A percentile compares a stretch with the other conserved stretches of the same genome.
These are phyloP conservation scores for Rosa chinensis DNA, from an alignment of 306 rosid species.

Conservation along the genomic window DNA sequence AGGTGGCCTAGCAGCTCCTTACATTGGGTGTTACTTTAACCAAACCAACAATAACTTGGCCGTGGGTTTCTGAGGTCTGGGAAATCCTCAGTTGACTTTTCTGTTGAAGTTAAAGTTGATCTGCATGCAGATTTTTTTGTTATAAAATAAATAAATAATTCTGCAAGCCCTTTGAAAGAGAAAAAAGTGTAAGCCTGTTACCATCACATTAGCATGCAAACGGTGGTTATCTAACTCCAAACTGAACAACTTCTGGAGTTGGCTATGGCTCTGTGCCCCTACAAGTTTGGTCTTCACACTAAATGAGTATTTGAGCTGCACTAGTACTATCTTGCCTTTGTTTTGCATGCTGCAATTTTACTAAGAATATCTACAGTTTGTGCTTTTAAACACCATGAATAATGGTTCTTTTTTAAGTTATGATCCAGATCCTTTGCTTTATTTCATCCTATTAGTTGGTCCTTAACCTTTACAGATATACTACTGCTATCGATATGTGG, in stretches of 20 bases:
- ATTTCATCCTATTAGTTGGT: slow-evolving; percentile 22
- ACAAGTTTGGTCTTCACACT: not conserved
- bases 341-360: not conserved
- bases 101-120: not conserved
- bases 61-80: not conserved
- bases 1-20: not conserved
- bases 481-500: slow-evolving; percentile 99
- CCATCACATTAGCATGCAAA: not conserved
- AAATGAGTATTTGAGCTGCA: not conserved
- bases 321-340: not conserved
- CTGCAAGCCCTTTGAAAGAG: not conserved
- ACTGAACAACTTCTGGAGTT: not conserved
- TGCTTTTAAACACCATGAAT: not conserved
- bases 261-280: not conserved
- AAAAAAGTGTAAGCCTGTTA: not conserved
- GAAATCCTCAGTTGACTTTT: not conserved
- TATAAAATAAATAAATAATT: not conserved
- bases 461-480: slow-evolving; percentile 74
- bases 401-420: not conserved
- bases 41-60: not conserved
- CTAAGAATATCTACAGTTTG: not conserved
- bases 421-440: slow-evolving; percentile 11
- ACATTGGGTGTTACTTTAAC: not conserved
- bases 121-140: not conserved
- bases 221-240: not conserved